Evolutionary conservation across 2,329 filamentous ascomycete species (phyloP).

Genomic region (Diaporthe sp.): DNA sequence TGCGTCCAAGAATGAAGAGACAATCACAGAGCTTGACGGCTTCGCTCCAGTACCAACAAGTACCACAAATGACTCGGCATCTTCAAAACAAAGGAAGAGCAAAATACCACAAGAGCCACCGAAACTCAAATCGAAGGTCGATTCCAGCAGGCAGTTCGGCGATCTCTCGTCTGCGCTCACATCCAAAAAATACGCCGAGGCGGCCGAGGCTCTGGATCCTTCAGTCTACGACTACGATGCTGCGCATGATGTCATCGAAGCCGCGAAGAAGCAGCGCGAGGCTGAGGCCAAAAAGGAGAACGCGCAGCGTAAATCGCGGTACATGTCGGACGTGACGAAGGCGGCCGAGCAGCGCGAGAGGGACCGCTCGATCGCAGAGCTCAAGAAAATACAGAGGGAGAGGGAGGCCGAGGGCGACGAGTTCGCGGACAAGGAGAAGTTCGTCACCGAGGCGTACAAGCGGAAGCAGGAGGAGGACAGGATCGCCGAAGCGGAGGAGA

Average conservation of each 20-base stretch:
- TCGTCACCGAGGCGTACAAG: slow-evolving; percentile 88
- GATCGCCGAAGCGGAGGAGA: slow-evolving; percentile 80
- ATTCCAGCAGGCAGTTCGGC: slow-evolving; percentile 64
- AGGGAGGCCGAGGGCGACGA: slow-evolving; percentile 85
- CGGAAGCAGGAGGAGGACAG: slow-evolving; percentile 83
- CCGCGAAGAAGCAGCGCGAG: slow-evolving; percentile 67
- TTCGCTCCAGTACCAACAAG: slow-evolving; percentile 52
- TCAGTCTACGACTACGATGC: slow-evolving; percentile 89
- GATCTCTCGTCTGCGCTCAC: slow-evolving; percentile 77
- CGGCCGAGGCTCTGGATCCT: slow-evolving; percentile 77
- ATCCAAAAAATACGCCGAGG: slow-evolving; percentile 74
- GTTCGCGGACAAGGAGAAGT: slow-evolving; percentile 86
- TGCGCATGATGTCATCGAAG: slow-evolving; percentile 83
- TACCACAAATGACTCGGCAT: not conserved
- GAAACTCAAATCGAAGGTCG: slow-evolving; percentile 60
- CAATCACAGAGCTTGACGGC: slow-evolving; percentile 73
- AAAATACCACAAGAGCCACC: slow-evolving; percentile 55
- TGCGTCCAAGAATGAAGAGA: slow-evolving; percentile 49
- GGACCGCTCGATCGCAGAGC: slow-evolving; percentile 82
- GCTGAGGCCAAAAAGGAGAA: slow-evolving; percentile 66
- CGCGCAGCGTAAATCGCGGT: slow-evolving; percentile 77
- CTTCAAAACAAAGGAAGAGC: slow-evolving; percentile 49
- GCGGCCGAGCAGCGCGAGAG: slow-evolving; percentile 83
- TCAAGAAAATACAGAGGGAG: slow-evolving; percentile 84
- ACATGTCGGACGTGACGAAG: slow-evolving; percentile 81